phyloP scores from a whole-genome alignment of 345 rosid genomes.

The Euphorbia tirucalli region DNA sequence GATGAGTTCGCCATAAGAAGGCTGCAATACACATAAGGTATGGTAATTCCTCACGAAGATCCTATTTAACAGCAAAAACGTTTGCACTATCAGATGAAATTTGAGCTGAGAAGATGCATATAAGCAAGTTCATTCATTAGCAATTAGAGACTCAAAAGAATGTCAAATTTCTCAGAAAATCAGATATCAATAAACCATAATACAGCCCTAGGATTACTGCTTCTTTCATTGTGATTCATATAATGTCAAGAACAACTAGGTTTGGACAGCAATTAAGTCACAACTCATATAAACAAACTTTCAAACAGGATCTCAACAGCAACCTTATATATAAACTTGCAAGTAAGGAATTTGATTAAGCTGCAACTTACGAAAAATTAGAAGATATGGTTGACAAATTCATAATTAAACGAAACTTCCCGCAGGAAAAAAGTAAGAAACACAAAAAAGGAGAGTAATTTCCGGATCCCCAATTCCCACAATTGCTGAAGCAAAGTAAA shows the following conservation, averaged over 20 bases:
- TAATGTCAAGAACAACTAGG: too few relatives aligned
- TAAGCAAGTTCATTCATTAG: background rate
- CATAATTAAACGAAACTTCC: too few relatives aligned
- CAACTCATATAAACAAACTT: too few relatives aligned
- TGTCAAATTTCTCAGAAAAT: background rate
- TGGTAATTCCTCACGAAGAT: background rate
- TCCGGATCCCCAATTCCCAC: background rate
- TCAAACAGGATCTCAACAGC: too few relatives aligned
- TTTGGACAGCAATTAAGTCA: too few relatives aligned
- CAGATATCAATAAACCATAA: background rate
- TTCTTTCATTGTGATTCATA: too few relatives aligned
- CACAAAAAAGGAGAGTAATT: background rate
- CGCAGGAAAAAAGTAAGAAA: too few relatives aligned
- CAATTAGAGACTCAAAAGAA: background rate
- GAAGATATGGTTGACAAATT: too few relatives aligned
- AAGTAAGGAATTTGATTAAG: too few relatives aligned
- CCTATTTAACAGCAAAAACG: background rate
- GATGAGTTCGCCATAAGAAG: constrained; percentile 74
- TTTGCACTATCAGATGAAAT: background rate
- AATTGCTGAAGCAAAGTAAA: background rate
- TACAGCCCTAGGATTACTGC: too few relatives aligned
- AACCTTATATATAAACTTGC: too few relatives aligned
- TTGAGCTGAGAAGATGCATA: background rate
- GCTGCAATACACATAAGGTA: constrained; percentile 63
- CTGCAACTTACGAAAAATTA: too few relatives aligned